Evolutionary conservation across 495 filamentous ascomycete species (phyloP), one percentile per base, ranked within the genome.

Genomic region (Darksidea phi): DNA sequence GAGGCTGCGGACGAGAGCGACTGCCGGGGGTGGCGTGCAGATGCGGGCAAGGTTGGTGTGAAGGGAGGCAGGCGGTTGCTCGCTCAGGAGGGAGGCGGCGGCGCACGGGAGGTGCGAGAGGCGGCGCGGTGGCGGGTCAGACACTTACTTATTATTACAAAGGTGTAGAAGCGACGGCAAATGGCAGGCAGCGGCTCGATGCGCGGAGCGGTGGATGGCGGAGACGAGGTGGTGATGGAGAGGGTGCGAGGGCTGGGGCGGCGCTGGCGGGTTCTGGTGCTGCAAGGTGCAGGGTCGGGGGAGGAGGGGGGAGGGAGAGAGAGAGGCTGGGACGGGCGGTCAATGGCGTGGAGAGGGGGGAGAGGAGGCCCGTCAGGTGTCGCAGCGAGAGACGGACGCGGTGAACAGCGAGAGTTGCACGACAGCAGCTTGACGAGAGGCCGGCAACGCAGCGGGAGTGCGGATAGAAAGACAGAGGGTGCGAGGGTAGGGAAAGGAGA

Each of bases 141-240:
- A 26, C 13, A 61, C 63, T 61, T 38, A 66, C 63, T 20, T 24
- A 32, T 10, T 42, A 58, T 57, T 61, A 54, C 34, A 57, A 56
- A 47, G 48, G 1, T 18, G 28, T 24, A 38, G 37, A 17, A 46
- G 54, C 25, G 32, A 20, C 12, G 26, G 45, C 13, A 43, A 21
- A 24, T 12, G 23, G 24, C 38, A 54, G 23, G 28, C 28, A 32
- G 4, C 4, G 28, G 28, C 28, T 4, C 3, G 28, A 32, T 32
- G 28, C 28, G 43, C 26, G 57, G 24, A 46, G 52, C 21, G 47
- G 36, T 42, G 36, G 47, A 20, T 25, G 54, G 32, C 49, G 41
- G 13, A 26, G 37, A 25, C 32, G 54, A 63, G 38, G 15, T 20
- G 59, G 48, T 34, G n/a, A 20, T 13, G 45, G 59, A 59, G 53